Evolutionary conservation across 176 grass and related monocot genomes (phyloP), one percentile per base, ranked within the genome.

Genomic region (Aegilops longissima): DNA sequence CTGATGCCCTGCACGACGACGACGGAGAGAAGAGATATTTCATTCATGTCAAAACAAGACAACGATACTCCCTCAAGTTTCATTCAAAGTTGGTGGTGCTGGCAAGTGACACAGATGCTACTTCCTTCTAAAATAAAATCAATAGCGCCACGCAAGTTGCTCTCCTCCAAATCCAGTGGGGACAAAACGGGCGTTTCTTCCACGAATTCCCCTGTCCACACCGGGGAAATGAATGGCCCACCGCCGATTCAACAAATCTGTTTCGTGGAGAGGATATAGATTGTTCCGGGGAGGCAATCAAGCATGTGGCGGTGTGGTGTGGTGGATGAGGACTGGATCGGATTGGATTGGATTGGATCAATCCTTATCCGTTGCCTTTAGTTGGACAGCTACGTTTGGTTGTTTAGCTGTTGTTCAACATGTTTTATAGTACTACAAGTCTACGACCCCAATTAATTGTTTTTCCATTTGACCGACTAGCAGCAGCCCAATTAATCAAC

Each of bases 1-100:
- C 94, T 99, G 84, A 99, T 93, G 71, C 97, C 97, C 97, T 99
- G 82, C 85, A 91, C 30, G 86, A 33, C 45, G 79, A 33, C 45
- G 20, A 56, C 16, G 2, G 7, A 21, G 56, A 54, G 4, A 18
- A 9, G 12, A 78, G 42, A 89, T 58, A 61, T 85, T 61, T 70
- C 42, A 35, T 13, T 24, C 25, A 30, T 81, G 36, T 85, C 66
- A 73, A 73, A 51, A 21, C 4, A 39, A 13, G 25, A 56, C 52
- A 70, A 25, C 38, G 13, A 23, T 23, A 12, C 35, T 7, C 35
- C 33, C 5, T 33, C 51, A 35, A 74, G 73, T 73, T 86, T 78
- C 59, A 56, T 7, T 18, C 52, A 56, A 0, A 59, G 27, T 73
- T 36, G 12, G 51, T 77, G 52, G 52, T 82, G 76, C 85, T 13